Evolutionary conservation across 306 rosid species (phyloP), one percentile per base, ranked within the genome.

Genomic region (Benincasa hispida): DNA sequence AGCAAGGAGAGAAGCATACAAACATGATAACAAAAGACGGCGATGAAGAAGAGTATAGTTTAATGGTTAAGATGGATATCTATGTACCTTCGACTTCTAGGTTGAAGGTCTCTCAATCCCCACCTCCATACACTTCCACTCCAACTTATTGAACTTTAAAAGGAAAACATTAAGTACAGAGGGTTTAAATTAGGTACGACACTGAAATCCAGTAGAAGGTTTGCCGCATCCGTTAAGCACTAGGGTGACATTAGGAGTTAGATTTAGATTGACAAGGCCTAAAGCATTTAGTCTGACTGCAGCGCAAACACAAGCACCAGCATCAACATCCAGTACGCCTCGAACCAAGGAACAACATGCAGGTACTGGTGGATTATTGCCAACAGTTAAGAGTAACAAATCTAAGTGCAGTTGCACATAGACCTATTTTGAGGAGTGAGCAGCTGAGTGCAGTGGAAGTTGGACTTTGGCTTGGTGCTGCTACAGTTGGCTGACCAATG

Each of bases 271-370:
- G 42, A 8, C 2, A 2, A 37, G 10, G 42, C 10, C 0, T 6
- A 6, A 6, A 37, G 8, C 1, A 6, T 7, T 37, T 2, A 7
- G 10, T 37, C 0, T 7, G 8, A 37, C 10, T 9, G 93, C 90
- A 6, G 95, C 89, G 95, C 96, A 93, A 60, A 93, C 90, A 81
- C 98, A 93, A 19, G 83, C 84, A 4, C 91, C 95, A 5, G 98
- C 98, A 39, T 93, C 95, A 75, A 93, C 86, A 67, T 93, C 84
- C 62, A 10, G 91, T 0, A 93, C 88, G 5, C 88, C 89, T 1
- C 77, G 0, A 56, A 90, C 17, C 56, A 91, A 88, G 13, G 60
- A 6, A 79, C 98, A 90, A 63, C 98, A 41, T 41, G 47, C 2
- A 10, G 13, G 13, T 41, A 9, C 0, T 1, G 0, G 12, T 41